A percentile compares a stretch with the other conserved stretches of the same genome.
These are phyloP conservation scores for Tylopilus balloui DNA, from an alignment of 768 basidiomycete genomes.

Conservation along the genomic window DNA sequence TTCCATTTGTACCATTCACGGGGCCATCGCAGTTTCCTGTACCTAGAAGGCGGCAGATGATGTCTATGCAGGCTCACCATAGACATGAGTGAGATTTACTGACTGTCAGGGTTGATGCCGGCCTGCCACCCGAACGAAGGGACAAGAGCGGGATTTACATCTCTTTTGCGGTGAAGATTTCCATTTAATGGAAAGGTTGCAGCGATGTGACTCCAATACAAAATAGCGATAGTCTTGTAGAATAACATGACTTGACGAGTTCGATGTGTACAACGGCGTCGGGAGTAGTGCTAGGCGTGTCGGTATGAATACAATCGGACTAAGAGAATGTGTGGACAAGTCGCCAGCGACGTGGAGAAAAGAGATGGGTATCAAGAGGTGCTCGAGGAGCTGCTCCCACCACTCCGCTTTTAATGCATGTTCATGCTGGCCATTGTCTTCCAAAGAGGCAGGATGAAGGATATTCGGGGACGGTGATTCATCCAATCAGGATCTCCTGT, in stretches of 20 bases:
- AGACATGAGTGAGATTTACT: slow-evolving; percentile 20
- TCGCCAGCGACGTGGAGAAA: slow-evolving; percentile 18
- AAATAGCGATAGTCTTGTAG: slow-evolving; percentile 1
- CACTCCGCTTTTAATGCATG: slow-evolving; percentile 1
- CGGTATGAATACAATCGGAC: background rate
- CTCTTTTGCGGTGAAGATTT: slow-evolving; percentile 31
- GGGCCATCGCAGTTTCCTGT: slow-evolving; percentile 71
- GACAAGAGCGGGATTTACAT: slow-evolving; percentile 50
- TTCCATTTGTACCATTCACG: slow-evolving; percentile 50
- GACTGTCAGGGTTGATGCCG: slow-evolving; percentile 58
- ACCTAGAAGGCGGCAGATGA: slow-evolving; percentile 25
- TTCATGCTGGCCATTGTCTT: slow-evolving; percentile 10
- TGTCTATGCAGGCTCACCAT: background rate
- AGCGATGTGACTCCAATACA: slow-evolving; percentile 8
- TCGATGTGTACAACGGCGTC: background rate
- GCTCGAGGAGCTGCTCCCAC: background rate
- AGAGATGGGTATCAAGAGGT: slow-evolving; percentile 3
- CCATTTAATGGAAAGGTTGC: slow-evolving; percentile 17
- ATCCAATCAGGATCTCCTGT: background rate
- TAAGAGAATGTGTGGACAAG: slow-evolving; percentile 6
- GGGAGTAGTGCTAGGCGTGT: background rate
- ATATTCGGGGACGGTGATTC: background rate
- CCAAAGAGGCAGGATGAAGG: slow-evolving; percentile 5
- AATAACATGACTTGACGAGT: slow-evolving; percentile 16
- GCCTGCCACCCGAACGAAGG: slow-evolving; percentile 56